Evolutionary conservation across 169 alveolate genomes (phyloP).

Genomic region (Plasmodium knowlesi): DNA sequence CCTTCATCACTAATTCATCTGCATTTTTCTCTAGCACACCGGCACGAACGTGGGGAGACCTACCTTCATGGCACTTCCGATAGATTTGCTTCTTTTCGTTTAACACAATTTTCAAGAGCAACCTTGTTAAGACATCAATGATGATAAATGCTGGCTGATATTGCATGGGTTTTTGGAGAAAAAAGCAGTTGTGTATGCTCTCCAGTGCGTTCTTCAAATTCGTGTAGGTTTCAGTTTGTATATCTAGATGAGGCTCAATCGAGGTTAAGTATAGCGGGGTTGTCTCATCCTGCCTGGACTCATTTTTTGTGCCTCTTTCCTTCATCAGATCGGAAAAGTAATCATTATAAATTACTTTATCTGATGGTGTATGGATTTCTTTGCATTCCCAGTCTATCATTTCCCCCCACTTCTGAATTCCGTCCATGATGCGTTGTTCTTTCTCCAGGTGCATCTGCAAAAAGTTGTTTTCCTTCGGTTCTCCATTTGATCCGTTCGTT

Average conservation of each 20-base stretch:
- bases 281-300: background rate
- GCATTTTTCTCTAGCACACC: too few relatives aligned
- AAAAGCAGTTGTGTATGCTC: slow-evolving; percentile 24
- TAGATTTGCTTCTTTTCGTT: slow-evolving; percentile 29
- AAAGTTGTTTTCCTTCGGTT: background rate
- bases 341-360: slow-evolving; percentile 26
- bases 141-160: slow-evolving; percentile 37
- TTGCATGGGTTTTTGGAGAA: slow-evolving; percentile 20
- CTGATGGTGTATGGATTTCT: background rate
- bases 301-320: background rate
- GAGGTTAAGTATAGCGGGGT: background rate
- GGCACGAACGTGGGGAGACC: background rate
- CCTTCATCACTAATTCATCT: background rate
- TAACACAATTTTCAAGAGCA: slow-evolving; percentile 42
- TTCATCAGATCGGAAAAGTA: slow-evolving; percentile 13
- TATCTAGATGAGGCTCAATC: background rate
- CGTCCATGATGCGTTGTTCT: slow-evolving; percentile 6
- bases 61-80: background rate
- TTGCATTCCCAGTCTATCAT: slow-evolving; percentile 1
- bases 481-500: background rate
- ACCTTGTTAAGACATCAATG: slow-evolving; percentile 10
- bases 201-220: slow-evolving; percentile 27
- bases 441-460: background rate
- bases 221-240: slow-evolving; percentile 9
- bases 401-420: slow-evolving; percentile 17